Evolutionary conservation across 768 basidiomycete genomes (phyloP).

Genomic region (Collybia mongolica): DNA sequence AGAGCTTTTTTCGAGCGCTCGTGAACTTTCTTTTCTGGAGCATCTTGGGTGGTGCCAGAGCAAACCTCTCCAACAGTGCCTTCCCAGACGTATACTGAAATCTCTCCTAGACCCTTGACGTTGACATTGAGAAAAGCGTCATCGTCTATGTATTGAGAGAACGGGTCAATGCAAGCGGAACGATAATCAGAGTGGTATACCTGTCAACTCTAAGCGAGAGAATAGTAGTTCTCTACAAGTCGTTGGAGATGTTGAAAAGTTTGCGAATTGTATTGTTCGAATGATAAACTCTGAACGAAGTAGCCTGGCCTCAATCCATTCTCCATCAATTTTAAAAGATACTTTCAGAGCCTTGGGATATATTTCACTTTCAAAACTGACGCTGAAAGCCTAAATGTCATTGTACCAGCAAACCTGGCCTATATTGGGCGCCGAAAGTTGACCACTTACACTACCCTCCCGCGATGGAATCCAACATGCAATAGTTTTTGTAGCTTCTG

Average conservation of each 20-base stretch:
- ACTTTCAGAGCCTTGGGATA: neutral
- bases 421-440: neutral
- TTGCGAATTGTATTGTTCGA: neutral
- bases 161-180: neutral
- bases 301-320: neutral
- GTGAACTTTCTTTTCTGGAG: conserved; percentile 13
- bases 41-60: neutral
- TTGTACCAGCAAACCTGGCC: neutral
- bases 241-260: neutral
- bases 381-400: conserved; percentile 7
- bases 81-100: conserved; percentile 9
- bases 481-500: conserved; percentile 7
- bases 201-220: conserved; percentile 10
- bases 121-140: conserved; percentile 15
- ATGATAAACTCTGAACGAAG: neutral
- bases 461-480: conserved; percentile 22
- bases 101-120: conserved; percentile 15
- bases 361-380: conserved; percentile 1
- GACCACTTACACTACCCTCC: conserved; percentile 17
- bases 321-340: conserved; percentile 9
- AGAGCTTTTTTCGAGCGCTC: conserved; percentile 25
- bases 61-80: neutral
- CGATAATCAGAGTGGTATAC: neutral
- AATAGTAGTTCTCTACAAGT: conserved; percentile 9
- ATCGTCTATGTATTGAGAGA: conserved; percentile 17